phyloP scores from a whole-genome alignment of 345 rosid genomes.

The Citrus sp. region DNA sequence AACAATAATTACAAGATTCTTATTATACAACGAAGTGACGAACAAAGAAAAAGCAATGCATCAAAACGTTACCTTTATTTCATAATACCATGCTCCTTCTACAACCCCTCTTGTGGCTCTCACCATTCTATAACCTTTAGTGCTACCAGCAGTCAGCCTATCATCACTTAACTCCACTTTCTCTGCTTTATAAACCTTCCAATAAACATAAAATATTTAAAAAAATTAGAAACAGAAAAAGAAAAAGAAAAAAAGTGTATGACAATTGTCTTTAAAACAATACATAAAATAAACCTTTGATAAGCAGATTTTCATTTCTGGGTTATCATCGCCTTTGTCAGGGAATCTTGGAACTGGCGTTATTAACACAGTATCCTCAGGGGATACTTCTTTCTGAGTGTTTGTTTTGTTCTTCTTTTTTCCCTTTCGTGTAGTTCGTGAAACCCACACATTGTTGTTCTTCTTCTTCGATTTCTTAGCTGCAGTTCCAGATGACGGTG shows the following conservation, averaged over 20 bases:
- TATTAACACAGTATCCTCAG: conserved; percentile 69
- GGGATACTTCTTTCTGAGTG: conserved; percentile 44
- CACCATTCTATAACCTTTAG: conserved; percentile 96
- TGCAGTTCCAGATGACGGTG: conserved; percentile 7
- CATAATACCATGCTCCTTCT: conserved; percentile 99
- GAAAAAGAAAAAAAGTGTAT: not conserved
- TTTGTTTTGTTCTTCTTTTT: conserved; percentile 80
- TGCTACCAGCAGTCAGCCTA: conserved; percentile 78
- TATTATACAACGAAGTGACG: not conserved
- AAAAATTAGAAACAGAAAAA: not conserved
- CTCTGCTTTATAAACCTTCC: conserved; percentile 86
- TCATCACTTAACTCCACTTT: conserved; percentile 90
- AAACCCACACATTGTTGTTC: conserved; percentile 77
- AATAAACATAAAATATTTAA: not conserved
- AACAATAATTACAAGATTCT: not conserved
- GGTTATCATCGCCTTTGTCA: conserved; percentile 70
- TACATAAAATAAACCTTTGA: conserved; percentile 53
- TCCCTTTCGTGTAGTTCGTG: conserved; percentile 85
- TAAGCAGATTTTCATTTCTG: conserved; percentile 66
- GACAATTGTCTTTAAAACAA: not conserved
- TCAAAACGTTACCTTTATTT: conserved; percentile 37
- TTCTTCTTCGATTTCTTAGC: conserved; percentile 88
- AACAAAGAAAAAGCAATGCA: not conserved
- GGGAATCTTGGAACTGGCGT: conserved; percentile 78
- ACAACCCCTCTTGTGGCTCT: conserved; percentile 88